phyloP scores from a whole-genome alignment of 768 basidiomycete species.

The Naematelia aurantialba region DNA sequence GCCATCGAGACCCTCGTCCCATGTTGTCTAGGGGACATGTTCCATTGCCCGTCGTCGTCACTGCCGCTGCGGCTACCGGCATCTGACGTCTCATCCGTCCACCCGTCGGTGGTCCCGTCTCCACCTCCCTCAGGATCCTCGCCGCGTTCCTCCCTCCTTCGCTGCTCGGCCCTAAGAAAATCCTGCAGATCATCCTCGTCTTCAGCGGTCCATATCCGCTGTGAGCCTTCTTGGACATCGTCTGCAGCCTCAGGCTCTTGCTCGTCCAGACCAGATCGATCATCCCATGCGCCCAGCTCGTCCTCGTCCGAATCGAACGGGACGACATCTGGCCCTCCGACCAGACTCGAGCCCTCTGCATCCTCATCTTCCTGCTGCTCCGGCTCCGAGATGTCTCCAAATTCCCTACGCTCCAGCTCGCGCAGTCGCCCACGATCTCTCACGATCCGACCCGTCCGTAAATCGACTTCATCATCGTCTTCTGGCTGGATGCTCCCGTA shows the following conservation, averaged over 20 bases:
- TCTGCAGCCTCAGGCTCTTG: slow-evolving; percentile 7
- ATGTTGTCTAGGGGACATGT: not conserved
- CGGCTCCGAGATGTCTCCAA: slow-evolving; percentile 23
- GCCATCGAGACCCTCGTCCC: not conserved
- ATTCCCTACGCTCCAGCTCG: slow-evolving; percentile 18
- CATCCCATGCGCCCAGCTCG: slow-evolving; percentile 31
- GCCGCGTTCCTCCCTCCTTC: slow-evolving; percentile 3
- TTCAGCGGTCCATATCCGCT: slow-evolving; percentile 20
- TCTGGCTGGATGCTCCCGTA: slow-evolving; percentile 25
- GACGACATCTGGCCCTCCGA: not conserved
- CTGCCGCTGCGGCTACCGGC: too few species aligned
- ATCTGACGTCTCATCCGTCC: slow-evolving; percentile 5
- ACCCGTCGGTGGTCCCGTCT: slow-evolving; percentile 6
- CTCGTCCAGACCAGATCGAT: slow-evolving; percentile 21
- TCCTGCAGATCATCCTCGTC: slow-evolving; percentile 31
- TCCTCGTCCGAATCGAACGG: slow-evolving; percentile 31
- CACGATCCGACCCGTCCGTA: slow-evolving; percentile 25
- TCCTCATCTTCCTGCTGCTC: slow-evolving; percentile 20
- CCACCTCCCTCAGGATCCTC: slow-evolving; percentile 5
- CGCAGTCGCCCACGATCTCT: slow-evolving; percentile 28
- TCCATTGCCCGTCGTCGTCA: not conserved
- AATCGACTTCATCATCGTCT: slow-evolving; percentile 43
- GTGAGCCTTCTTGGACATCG: not conserved
- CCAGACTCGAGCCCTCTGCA: slow-evolving; percentile 1
- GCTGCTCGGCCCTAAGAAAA: slow-evolving; percentile 28